Evolutionary conservation across 1,139 yeast genomes (phyloP).

Genomic region (Pichia sorboxylosa): DNA sequence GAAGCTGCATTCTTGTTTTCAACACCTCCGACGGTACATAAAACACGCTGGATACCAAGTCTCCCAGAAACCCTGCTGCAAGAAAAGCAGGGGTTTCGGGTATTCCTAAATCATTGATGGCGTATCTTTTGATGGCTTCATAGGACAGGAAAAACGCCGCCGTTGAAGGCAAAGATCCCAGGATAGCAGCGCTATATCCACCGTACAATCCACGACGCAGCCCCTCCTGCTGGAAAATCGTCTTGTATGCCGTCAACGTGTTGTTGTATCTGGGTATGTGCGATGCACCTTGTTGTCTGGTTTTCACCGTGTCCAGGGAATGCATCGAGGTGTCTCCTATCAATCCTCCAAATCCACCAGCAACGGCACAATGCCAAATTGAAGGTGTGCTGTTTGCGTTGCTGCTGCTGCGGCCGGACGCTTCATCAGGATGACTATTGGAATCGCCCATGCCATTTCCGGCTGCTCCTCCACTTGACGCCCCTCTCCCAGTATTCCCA

Average conservation of each 20-base stretch:
- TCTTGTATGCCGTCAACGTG: constrained; percentile 60
- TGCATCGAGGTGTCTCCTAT: constrained; percentile 92
- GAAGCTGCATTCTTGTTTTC: constrained; percentile 84
- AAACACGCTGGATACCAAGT: constrained; percentile 76
- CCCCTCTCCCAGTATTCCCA: too few relatives aligned
- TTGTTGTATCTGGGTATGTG: constrained; percentile 52
- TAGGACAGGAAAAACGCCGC: constrained; percentile 87
- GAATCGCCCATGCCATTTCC: too few relatives aligned
- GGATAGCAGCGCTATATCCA: constrained; percentile 83
- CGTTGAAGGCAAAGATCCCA: constrained; percentile 89
- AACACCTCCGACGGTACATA: constrained; percentile 98
- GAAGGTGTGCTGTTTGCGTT: constrained; percentile 23
- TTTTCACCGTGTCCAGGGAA: constrained; percentile 89
- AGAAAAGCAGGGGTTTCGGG: constrained; percentile 77
- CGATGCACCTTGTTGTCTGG: constrained; percentile 91
- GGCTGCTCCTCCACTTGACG: too few relatives aligned
- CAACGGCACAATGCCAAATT: constrained; percentile 55
- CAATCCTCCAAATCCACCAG: constrained; percentile 93
- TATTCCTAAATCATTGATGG: constrained; percentile 52
- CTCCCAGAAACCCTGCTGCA: constrained; percentile 83
- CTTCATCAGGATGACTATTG: too few relatives aligned
- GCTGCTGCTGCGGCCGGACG: too few relatives aligned
- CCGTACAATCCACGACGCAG: constrained; percentile 75
- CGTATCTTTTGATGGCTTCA: constrained; percentile 61
- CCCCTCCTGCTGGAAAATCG: constrained; percentile 77